A percentile compares a stretch with the other conserved stretches of the same genome.
Evolutionary conservation across 768 basidiomycete genomes (phyloP).

Genomic region (Trametes maxima): DNA sequence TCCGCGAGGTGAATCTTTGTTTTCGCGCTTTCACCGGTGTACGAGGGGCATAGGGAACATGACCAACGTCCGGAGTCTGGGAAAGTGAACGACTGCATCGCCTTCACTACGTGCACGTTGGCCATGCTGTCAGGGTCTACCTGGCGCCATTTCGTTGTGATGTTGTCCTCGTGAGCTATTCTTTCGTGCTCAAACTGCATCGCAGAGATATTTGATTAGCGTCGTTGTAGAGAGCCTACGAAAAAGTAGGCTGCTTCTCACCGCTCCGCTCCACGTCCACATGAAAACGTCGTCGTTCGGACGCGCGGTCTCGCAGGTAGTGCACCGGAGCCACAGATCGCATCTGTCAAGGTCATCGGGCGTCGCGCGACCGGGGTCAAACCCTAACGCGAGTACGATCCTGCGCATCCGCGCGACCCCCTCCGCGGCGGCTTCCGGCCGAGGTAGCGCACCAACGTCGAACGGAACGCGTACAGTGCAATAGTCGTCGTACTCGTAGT

Average conservation of each 20-base stretch:
- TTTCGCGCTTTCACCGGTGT: neutral
- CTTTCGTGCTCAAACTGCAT: neutral
- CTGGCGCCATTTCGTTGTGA: neutral
- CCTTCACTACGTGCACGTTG: neutral
- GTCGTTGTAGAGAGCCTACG: neutral
- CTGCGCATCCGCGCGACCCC: neutral
- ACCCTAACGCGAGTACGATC: neutral
- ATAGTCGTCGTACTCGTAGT: neutral
- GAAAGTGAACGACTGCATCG: neutral
- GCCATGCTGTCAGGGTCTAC: neutral
- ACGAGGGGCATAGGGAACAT: neutral
- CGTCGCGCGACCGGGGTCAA: neutral
- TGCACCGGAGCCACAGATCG: neutral
- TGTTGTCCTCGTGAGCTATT: neutral
- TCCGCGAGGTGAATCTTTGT: neutral
- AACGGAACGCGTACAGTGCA: neutral
- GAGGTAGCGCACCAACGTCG: neutral
- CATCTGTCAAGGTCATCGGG: neutral
- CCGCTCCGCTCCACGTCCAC: constrained; percentile 1
- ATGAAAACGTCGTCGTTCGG: neutral
- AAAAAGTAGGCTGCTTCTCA: neutral
- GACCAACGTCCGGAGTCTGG: neutral
- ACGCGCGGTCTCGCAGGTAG: neutral
- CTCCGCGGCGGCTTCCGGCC: neutral
- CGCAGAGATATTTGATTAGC: neutral